phyloP scores from a whole-genome alignment of 2,329 filamentous ascomycete genomes.

The Alternaria consortialis region DNA sequence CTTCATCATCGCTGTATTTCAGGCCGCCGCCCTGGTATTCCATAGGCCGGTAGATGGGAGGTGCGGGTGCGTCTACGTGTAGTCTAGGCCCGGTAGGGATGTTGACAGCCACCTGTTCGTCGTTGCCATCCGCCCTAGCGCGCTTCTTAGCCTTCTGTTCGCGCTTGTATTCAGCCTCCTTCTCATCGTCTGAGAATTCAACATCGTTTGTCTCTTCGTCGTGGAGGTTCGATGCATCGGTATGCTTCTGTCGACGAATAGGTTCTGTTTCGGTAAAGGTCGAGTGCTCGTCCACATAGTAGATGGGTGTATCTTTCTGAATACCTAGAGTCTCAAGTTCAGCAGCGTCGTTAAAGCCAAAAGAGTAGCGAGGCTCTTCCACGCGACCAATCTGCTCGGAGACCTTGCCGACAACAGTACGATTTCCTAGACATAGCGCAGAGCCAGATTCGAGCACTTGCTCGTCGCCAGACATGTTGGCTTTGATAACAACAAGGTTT shows the following conservation, averaged over 20 bases:
- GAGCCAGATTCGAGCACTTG: constrained; percentile 86
- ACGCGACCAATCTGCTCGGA: constrained; percentile 87
- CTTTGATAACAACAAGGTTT: constrained; percentile 80
- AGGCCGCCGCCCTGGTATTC: constrained; percentile 48
- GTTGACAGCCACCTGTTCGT: constrained; percentile 28
- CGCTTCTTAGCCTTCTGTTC: constrained; percentile 67
- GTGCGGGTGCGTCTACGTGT: constrained; percentile 28
- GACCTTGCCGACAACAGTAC: constrained; percentile 81
- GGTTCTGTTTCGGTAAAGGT: constrained; percentile 87
- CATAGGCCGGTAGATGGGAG: constrained; percentile 29
- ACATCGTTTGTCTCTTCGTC: constrained; percentile 93
- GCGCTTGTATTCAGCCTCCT: constrained; percentile 79
- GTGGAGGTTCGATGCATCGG: constrained; percentile 92
- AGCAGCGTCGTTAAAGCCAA: constrained; percentile 74
- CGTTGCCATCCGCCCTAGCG: constrained; percentile 43
- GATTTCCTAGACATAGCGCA: constrained; percentile 79
- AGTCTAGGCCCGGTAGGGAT: constrained; percentile 35
- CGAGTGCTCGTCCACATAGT: constrained; percentile 81
- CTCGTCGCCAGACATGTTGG: constrained; percentile 79
- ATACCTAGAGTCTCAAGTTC: constrained; percentile 75
- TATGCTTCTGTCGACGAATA: constrained; percentile 81
- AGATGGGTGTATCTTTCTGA: constrained; percentile 74
- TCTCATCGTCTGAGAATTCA: constrained; percentile 97
- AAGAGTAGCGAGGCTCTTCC: constrained; percentile 83
- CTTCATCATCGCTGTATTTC: constrained; percentile 57